phyloP scores from a whole-genome alignment of 768 basidiomycete genomes.

The Chalciporus piperatus region DNA sequence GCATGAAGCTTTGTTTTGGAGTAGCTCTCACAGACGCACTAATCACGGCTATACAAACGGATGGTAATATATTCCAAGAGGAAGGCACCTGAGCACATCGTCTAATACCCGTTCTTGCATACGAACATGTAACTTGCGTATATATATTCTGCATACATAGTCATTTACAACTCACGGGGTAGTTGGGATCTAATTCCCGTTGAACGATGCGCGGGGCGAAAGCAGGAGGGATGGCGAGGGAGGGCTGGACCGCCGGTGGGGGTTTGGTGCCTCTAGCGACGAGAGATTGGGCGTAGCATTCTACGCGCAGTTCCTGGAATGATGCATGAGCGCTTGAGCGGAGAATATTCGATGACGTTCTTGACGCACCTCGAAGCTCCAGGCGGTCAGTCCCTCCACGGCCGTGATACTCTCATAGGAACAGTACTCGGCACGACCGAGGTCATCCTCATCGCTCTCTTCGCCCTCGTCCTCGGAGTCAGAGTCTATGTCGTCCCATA shows the following conservation, averaged over 20 bases:
- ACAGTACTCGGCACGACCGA: constrained; percentile 4
- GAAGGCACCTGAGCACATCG: constrained; percentile 6
- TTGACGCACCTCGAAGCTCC: constrained; percentile 31
- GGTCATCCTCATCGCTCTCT: background rate
- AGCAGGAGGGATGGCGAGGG: constrained; percentile 29
- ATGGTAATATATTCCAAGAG: constrained; percentile 2
- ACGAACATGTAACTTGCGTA: background rate
- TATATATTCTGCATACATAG: background rate
- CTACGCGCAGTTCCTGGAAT: constrained; percentile 24
- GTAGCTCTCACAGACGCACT: too few relatives aligned
- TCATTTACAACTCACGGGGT: background rate
- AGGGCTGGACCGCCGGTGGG: constrained; percentile 10
- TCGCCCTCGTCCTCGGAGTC: background rate
- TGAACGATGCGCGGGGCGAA: constrained; percentile 19
- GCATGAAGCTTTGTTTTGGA: constrained; percentile 37
- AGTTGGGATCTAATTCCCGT: background rate
- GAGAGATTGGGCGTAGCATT: constrained; percentile 31
- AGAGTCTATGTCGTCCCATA: background rate
- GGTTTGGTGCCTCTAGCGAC: constrained; percentile 24
- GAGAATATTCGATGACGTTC: background rate
- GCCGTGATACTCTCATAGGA: constrained; percentile 30
- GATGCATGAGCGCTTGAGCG: background rate
- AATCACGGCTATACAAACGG: background rate
- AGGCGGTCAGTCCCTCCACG: constrained; percentile 15
- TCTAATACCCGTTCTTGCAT: constrained; percentile 5